Percentiles rank a stretch among this genome's conserved stretches.
Evolutionary conservation across 179 eudicot species (phyloP).

Genomic region (Pouteria campechiana): DNA sequence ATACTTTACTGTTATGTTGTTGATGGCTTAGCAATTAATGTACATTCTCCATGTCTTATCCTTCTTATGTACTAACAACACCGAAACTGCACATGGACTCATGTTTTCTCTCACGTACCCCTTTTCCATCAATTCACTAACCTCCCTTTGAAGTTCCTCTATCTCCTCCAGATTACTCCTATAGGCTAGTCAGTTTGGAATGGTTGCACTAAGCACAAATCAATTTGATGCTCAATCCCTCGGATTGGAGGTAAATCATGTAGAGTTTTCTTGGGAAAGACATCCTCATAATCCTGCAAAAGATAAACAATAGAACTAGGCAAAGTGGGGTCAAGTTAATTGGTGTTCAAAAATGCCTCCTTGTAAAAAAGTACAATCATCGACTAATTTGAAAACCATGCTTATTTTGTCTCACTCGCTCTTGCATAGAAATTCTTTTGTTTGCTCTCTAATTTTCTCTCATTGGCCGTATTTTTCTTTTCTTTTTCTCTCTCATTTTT

Average conservation of each 20-base stretch:
- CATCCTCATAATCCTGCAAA: no score
- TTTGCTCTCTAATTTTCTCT: background rate
- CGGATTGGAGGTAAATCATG: background rate
- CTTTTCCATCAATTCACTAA: background rate
- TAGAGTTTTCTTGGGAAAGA: background rate
- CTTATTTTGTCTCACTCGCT: no score
- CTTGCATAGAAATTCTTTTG: no score
- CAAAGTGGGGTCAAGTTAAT: background rate
- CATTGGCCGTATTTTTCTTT: no score
- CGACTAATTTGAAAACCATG: background rate
- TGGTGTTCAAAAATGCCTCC: background rate
- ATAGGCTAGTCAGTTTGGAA: no score
- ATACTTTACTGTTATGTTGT: background rate
- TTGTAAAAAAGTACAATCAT: background rate
- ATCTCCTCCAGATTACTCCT: background rate
- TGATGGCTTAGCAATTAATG: background rate
- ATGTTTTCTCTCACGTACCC: no score
- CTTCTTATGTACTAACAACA: background rate
- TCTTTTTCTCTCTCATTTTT: no score
- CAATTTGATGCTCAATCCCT: constrained; percentile 2
- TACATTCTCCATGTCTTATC: no score
- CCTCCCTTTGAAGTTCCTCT: background rate
- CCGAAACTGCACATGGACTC: no score
- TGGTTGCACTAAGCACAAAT: background rate
- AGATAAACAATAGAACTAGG: background rate